Evolutionary conservation across 2,329 filamentous ascomycete genomes (phyloP).

Genomic region (Lasiodiplodia sp.): DNA sequence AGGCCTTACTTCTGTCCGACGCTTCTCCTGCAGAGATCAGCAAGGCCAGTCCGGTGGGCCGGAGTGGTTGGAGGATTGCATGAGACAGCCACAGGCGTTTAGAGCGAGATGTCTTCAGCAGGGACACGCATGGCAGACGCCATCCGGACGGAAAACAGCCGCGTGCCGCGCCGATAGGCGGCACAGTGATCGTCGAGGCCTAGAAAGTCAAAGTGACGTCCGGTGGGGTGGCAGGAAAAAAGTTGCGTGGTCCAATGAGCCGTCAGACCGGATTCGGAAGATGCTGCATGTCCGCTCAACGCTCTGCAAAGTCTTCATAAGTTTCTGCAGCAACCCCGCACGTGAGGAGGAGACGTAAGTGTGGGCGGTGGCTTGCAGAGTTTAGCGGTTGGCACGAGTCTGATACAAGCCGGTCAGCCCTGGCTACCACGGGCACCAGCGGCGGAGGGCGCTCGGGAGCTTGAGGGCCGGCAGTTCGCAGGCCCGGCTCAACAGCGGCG

Average conservation of each 20-base stretch:
- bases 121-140: background rate
- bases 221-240: background rate
- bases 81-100: background rate
- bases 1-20: background rate
- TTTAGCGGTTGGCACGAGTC: slow-evolving; percentile 6
- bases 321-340: slow-evolving; percentile 22
- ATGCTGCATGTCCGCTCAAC: slow-evolving; percentile 12
- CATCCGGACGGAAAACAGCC: slow-evolving; percentile 3
- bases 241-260: background rate
- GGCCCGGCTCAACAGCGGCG: slow-evolving; percentile 9
- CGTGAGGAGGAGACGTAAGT: background rate
- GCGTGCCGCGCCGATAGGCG: background rate
- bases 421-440: background rate
- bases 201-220: background rate
- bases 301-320: slow-evolving; percentile 12
- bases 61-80: background rate
- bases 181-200: background rate
- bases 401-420: slow-evolving; percentile 2
- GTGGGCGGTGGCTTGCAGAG: slow-evolving; percentile 24
- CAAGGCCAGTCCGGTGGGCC: background rate
- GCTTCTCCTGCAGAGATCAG: background rate
- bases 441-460: slow-evolving; percentile 3
- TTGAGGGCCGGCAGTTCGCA: background rate
- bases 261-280: slow-evolving; percentile 15
- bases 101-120: background rate